Percentiles rank a stretch among this genome's conserved stretches.
These are phyloP conservation scores for Fusarium continuum DNA, from an alignment of 2,329 filamentous ascomycete genomes.

Conservation along the genomic window DNA sequence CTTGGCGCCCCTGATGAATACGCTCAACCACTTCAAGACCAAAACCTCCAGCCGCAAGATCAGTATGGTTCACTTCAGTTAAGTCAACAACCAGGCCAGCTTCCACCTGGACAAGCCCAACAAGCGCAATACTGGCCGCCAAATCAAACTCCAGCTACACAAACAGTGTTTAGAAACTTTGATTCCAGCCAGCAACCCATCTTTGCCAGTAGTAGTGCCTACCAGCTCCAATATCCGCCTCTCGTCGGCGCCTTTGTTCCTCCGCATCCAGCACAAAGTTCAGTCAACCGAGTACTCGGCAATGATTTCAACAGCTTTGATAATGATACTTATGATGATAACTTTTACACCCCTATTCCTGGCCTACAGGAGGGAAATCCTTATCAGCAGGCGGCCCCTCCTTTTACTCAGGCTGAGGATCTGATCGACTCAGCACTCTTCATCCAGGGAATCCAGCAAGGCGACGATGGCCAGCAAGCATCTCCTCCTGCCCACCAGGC, in stretches of 20 bases:
- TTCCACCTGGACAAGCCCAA: background rate
- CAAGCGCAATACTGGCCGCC: background rate
- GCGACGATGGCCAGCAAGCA: background rate
- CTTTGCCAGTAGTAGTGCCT: background rate
- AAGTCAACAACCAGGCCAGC: background rate
- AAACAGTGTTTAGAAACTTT: background rate
- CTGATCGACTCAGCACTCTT: background rate
- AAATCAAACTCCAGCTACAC: background rate
- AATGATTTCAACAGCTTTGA: too few relatives aligned
- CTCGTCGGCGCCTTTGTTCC: background rate
- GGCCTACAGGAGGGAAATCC: background rate
- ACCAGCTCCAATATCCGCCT: background rate
- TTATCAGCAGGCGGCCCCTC: background rate
- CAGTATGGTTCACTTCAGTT: background rate
- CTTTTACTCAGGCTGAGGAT: background rate
- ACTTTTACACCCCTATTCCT: background rate
- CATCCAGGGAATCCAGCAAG: background rate
- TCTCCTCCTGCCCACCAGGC: background rate
- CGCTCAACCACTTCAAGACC: too few relatives aligned
- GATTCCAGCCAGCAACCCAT: background rate
- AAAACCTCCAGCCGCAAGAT: background rate
- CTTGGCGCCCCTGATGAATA: background rate
- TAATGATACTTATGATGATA: background rate
- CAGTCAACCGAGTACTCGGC: background rate
- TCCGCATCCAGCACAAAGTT: background rate